These are phyloP conservation scores for Hansfordia pulvinata DNA, from an alignment of 2,329 filamentous ascomycete genomes.

Conservation along the genomic window DNA sequence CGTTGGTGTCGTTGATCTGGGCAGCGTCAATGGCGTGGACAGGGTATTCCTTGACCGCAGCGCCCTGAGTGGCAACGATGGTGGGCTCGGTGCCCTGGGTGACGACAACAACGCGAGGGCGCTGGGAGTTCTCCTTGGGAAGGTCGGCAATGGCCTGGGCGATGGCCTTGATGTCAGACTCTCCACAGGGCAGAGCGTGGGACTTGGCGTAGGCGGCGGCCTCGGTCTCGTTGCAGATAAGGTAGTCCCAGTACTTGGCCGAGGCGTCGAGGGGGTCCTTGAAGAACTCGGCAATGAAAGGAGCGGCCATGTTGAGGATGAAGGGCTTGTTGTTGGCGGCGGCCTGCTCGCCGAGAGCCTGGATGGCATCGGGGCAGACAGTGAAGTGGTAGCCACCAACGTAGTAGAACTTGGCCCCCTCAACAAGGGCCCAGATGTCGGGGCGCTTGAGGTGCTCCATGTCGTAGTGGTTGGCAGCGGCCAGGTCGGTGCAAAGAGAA, in stretches of 20 bases:
- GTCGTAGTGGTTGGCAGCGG: constrained; percentile 94
- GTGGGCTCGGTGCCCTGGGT: constrained; percentile 92
- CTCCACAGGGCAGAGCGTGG: constrained; percentile 50
- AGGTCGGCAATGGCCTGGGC: constrained; percentile 74
- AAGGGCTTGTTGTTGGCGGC: constrained; percentile 83
- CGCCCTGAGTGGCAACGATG: constrained; percentile 63
- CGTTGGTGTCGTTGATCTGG: constrained; percentile 90
- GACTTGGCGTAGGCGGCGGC: constrained; percentile 76
- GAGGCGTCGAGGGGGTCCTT: constrained; percentile 84
- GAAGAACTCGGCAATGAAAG: constrained; percentile 96
- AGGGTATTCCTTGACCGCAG: constrained; percentile 61
- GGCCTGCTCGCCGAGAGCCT: constrained; percentile 83
- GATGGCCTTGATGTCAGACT: constrained; percentile 71
- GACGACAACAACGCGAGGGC: constrained; percentile 76
- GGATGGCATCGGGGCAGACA: constrained; percentile 80
- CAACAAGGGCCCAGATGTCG: constrained; percentile 81
- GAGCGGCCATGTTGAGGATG: constrained; percentile 82
- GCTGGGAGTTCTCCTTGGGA: constrained; percentile 81
- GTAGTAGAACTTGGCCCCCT: constrained; percentile 82
- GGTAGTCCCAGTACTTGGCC: constrained; percentile 85
- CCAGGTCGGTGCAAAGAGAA: constrained; percentile 87
- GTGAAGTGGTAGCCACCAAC: constrained; percentile 97
- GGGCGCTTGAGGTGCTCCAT: constrained; percentile 83
- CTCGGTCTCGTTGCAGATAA: constrained; percentile 96
- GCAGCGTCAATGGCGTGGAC: constrained; percentile 67